Evolutionary conservation across 495 filamentous ascomycete species (phyloP), one percentile per base, ranked within the genome.

Genomic region (Hypoxylon subgilvum): DNA sequence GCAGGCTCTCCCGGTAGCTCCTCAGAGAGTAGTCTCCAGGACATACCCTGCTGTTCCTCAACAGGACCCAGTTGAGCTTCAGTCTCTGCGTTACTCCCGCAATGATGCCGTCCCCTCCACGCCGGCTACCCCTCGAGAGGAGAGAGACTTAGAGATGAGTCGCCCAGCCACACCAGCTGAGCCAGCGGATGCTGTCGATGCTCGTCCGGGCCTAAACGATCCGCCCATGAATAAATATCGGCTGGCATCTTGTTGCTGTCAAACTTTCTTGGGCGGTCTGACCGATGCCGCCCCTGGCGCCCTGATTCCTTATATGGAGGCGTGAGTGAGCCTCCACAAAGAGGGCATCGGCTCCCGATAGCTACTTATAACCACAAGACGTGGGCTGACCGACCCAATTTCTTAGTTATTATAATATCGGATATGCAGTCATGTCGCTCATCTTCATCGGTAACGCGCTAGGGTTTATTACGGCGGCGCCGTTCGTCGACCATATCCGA

Each of bases 361-460:
- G 22, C 1, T 25, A 10, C 7, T 49, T 18, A 31, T 13, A 5
- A 35, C 17, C 9, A 8, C 27, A 45, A 10, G 14, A 3, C 18
- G 25, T 35, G 14, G 12, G 31, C 52, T 64, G 12, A 63, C 19
- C 8, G 4, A 48, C 7, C 25, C 28, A 28, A 8, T n/a, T 13
- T 9, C 12, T 19, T 27, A 79, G 76, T 13, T 57, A 87, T 51
- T 93, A 92, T 65, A 48, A 74, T 41, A 88, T 92, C 43, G 85
- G 83, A 45, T 92, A 92, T 55, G 84, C 86, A 4, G 65, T 89
- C 17, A 86, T 92, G 18, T 90, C 89, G 8, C 71, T 92, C 6
- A 86, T 96, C 63, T 94, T 92, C 76, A 80, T 96, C 19, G 78
- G 85, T 32, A 89, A 88, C 58, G 90, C 91, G 0, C 43, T 87